These are phyloP conservation scores for Acer negundo DNA, from an alignment of 345 rosid genomes.

Conservation along the genomic window DNA sequence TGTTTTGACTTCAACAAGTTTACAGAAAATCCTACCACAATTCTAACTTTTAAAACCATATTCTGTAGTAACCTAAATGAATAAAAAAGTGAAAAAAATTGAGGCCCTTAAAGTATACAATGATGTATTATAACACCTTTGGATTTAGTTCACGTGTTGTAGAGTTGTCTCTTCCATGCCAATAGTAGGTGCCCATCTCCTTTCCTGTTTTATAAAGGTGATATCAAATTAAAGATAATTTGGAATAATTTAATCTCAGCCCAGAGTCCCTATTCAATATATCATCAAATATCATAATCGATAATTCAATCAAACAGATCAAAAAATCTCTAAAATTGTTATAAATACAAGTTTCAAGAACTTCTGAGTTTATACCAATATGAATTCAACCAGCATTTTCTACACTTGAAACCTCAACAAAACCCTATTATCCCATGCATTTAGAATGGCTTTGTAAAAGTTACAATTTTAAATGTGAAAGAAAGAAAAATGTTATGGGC, in stretches of 20 bases:
- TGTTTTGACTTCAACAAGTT: not conserved
- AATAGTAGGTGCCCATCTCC: conserved; percentile 66
- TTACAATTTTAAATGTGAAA: not conserved
- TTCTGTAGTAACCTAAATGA: not conserved
- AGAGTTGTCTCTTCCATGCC: conserved; percentile 87
- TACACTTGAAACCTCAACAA: not conserved
- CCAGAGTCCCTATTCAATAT: not conserved
- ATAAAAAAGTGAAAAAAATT: not conserved
- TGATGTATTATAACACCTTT: conserved; percentile 47
- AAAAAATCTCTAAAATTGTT: not conserved
- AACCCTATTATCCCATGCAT: not conserved
- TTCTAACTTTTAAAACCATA: not conserved
- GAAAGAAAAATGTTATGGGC: not conserved
- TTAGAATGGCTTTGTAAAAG: not conserved
- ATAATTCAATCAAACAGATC: not conserved
- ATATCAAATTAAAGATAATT: conserved; percentile 12
- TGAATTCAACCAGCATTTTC: not conserved
- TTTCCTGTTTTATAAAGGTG: conserved; percentile 53
- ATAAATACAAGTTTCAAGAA: conserved; percentile 1
- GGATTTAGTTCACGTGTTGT: conserved; percentile 76
- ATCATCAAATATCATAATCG: not conserved
- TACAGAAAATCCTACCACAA: not conserved
- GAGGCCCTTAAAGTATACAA: conserved; percentile 13
- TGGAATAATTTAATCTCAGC: conserved; percentile 5
- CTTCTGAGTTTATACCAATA: not conserved